Conservation (phyloP, 2,329 filamentous ascomycete species). For the Monosporascus sp. region DNA sequence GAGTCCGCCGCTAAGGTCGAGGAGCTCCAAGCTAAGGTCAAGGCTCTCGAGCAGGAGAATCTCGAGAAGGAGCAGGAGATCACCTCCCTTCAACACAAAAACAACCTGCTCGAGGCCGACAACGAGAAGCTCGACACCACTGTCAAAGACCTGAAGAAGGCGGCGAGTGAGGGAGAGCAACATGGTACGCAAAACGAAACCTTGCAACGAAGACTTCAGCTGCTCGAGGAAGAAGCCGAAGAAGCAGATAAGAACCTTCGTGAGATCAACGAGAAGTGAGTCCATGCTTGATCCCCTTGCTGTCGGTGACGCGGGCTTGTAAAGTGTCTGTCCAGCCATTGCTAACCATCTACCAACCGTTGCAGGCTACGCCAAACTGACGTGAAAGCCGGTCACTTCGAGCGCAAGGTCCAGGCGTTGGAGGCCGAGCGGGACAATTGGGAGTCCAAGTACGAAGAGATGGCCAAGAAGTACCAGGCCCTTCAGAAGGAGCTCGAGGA, state of each 20-base stretch:
- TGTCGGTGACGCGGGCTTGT: too few species aligned
- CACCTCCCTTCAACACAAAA: slow-evolving; percentile 93
- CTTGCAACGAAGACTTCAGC: slow-evolving; percentile 84
- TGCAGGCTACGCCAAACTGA: slow-evolving; percentile 93
- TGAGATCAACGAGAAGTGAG: slow-evolving; percentile 98
- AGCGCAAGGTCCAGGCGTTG: slow-evolving; percentile 97
- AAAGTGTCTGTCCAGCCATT: neutral
- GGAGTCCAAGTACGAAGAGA: slow-evolving; percentile 98
- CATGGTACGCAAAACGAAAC: slow-evolving; percentile 87
- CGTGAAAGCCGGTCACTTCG: slow-evolving; percentile 97
- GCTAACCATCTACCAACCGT: neutral
- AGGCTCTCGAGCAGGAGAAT: slow-evolving; percentile 89
- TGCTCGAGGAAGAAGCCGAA: slow-evolving; percentile 97
- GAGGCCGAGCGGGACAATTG: slow-evolving; percentile 88
- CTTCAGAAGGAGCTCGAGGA: slow-evolving; percentile 67
- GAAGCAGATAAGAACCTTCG: slow-evolving; percentile 92
- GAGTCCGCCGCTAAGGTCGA: slow-evolving; percentile 75
- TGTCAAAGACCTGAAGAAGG: slow-evolving; percentile 83
- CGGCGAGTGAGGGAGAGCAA: slow-evolving; percentile 74
- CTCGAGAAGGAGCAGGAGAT: slow-evolving; percentile 97
- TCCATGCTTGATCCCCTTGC: slow-evolving; percentile 13
- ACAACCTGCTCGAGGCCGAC: slow-evolving; percentile 80
- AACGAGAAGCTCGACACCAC: slow-evolving; percentile 85
- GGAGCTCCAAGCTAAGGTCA: slow-evolving; percentile 82
- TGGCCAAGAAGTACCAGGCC: slow-evolving; percentile 89